These are phyloP conservation scores for Ammopiptanthus mongolicus DNA, from an alignment of 306 rosid species.

Conservation along the genomic window DNA sequence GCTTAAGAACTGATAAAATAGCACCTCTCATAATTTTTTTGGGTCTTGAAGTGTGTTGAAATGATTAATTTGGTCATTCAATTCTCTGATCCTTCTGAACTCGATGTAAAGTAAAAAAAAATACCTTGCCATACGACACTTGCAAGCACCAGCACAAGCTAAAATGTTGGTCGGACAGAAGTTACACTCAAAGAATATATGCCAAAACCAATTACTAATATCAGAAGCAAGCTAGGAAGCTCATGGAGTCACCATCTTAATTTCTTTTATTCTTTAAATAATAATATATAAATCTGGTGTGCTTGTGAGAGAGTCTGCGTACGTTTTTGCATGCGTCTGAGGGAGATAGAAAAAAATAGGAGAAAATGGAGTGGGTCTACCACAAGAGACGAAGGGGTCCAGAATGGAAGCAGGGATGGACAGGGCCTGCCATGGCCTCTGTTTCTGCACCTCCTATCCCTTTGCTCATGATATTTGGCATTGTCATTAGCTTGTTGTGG, in stretches of 20 bases:
- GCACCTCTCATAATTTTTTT: too few relatives aligned
- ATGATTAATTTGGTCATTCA: background rate
- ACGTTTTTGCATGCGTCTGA: background rate
- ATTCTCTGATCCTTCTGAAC: background rate
- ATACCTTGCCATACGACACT: constrained; percentile 24
- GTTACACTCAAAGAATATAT: constrained; percentile 71
- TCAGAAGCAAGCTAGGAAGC: constrained; percentile 30
- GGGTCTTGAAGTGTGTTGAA: background rate
- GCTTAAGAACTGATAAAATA: too few relatives aligned
- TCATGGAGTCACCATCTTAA: background rate
- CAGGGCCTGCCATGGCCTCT: constrained; percentile 40
- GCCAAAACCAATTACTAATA: constrained; percentile 44
- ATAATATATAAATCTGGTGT: background rate
- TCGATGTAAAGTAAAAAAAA: background rate
- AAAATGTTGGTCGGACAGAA: constrained; percentile 12
- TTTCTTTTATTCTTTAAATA: too few relatives aligned
- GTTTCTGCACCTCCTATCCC: constrained; percentile 58
- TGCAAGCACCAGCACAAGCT: constrained; percentile 28
- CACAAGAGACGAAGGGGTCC: constrained; percentile 61
- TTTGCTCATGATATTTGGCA: constrained; percentile 53
- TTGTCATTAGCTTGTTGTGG: constrained; percentile 60
- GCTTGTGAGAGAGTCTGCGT: background rate
- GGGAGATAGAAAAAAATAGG: background rate
- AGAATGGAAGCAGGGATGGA: constrained; percentile 67
- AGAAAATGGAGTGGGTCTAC: constrained; percentile 54